These are phyloP conservation scores for Furculomyces boomerangus DNA, from an alignment of 371 early-diverging fungal species.

Conservation along the genomic window DNA sequence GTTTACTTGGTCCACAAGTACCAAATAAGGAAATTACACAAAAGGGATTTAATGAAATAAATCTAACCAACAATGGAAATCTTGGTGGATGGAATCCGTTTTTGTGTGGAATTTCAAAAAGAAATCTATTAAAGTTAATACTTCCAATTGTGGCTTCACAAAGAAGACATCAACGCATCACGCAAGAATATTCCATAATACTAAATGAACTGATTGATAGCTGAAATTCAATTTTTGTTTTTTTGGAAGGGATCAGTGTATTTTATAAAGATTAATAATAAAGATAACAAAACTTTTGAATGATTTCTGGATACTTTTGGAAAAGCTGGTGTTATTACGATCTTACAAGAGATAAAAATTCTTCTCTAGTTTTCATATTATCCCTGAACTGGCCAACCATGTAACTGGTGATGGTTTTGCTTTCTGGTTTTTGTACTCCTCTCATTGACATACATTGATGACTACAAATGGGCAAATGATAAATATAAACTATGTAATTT, in stretches of 20 bases:
- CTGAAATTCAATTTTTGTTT: neutral
- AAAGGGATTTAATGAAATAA: neutral
- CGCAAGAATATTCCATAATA: neutral
- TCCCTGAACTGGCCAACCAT: constrained; percentile 90
- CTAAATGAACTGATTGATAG: neutral
- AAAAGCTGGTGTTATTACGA: neutral
- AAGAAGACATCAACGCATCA: neutral
- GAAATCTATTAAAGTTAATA: neutral
- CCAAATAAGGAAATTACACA: no score
- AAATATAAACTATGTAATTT: neutral
- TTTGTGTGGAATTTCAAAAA: neutral
- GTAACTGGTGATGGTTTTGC: constrained; percentile 78
- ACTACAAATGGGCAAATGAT: constrained; percentile 22
- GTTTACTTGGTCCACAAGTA: constrained; percentile 17
- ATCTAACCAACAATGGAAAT: neutral
- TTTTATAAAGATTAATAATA: neutral
- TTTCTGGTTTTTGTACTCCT: constrained; percentile 88
- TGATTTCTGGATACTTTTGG: neutral
- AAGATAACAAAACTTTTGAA: neutral
- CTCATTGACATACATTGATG: constrained; percentile 92
- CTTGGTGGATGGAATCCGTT: neutral
- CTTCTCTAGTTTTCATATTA: constrained; percentile 86
- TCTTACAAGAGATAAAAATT: constrained; percentile 60
- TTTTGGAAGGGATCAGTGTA: neutral
- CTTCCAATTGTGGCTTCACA: neutral